Conservation (phyloP, 2,329 filamentous ascomycete genomes). For the Colletotrichum sidae region DNA sequence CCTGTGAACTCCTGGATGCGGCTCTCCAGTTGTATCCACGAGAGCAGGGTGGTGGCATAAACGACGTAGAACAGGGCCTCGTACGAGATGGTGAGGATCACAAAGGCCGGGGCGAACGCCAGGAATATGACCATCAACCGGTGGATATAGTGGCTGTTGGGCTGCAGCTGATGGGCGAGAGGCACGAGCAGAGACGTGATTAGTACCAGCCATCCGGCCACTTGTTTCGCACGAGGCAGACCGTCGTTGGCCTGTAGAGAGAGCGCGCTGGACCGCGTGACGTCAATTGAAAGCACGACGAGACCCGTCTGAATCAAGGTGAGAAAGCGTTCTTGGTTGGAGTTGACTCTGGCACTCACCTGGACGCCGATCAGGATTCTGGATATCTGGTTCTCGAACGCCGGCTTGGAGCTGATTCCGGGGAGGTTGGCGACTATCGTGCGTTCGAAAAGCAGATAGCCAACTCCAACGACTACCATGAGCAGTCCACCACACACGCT, state of each 20-base stretch:
- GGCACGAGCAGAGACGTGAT: slow-evolving; percentile 82
- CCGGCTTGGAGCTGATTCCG: background rate
- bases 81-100: slow-evolving; percentile 97
- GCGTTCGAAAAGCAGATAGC: slow-evolving; percentile 86
- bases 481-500: slow-evolving; percentile 80
- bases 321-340: slow-evolving; percentile 19
- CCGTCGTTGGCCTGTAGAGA: slow-evolving; percentile 88
- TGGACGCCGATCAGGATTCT: slow-evolving; percentile 75
- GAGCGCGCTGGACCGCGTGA: slow-evolving; percentile 87
- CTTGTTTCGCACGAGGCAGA: slow-evolving; percentile 86
- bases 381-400: slow-evolving; percentile 51
- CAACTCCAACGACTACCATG: slow-evolving; percentile 80
- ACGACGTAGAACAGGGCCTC: slow-evolving; percentile 96
- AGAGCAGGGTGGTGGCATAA: slow-evolving; percentile 84
- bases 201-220: slow-evolving; percentile 87
- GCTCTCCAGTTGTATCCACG: slow-evolving; percentile 94
- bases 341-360: slow-evolving; percentile 50
- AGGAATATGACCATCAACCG: slow-evolving; percentile 90
- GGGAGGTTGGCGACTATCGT: slow-evolving; percentile 40
- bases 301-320: slow-evolving; percentile 71
- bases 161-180: slow-evolving; percentile 81
- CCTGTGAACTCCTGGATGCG: slow-evolving; percentile 57
- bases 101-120: slow-evolving; percentile 91
- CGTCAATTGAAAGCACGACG: slow-evolving; percentile 81
- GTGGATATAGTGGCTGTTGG: slow-evolving; percentile 90